Evolutionary conservation across 192 early-diverging fungal genomes (phyloP).

Genomic region (Linnemannia hyalina): DNA sequence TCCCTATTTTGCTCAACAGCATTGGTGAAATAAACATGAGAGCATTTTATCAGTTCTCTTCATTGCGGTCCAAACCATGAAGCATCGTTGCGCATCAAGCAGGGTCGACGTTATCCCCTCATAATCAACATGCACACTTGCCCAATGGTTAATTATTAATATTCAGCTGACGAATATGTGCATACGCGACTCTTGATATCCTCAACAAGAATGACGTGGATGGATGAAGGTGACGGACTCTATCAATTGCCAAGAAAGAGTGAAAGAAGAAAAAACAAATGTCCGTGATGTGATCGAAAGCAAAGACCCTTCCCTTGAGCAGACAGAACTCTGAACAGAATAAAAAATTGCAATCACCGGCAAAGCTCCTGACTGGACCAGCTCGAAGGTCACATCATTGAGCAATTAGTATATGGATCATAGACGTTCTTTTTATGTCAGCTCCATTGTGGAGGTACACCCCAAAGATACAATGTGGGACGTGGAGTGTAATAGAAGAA

Average conservation of each 20-base stretch:
- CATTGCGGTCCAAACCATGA: conserved; percentile 1
- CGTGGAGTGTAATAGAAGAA: neutral
- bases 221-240: neutral
- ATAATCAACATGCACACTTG: neutral
- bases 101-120: neutral
- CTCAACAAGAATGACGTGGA: neutral
- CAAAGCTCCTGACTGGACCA: neutral
- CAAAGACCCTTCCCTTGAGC: neutral
- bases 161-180: neutral
- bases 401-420: neutral
- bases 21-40: neutral
- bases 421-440: neutral
- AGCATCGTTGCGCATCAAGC: neutral
- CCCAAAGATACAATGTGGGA: neutral
- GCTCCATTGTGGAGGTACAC: neutral
- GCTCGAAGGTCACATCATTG: neutral
- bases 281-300: conserved; percentile 2
- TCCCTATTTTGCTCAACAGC: neutral
- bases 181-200: neutral
- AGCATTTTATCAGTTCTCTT: neutral
- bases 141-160: neutral
- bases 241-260: neutral
- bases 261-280: neutral
- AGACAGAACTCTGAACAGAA: neutral
- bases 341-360: conserved; percentile 5